These are phyloP conservation scores for Fagus crenata DNA, from an alignment of 306 rosid genomes.

Conservation along the genomic window DNA sequence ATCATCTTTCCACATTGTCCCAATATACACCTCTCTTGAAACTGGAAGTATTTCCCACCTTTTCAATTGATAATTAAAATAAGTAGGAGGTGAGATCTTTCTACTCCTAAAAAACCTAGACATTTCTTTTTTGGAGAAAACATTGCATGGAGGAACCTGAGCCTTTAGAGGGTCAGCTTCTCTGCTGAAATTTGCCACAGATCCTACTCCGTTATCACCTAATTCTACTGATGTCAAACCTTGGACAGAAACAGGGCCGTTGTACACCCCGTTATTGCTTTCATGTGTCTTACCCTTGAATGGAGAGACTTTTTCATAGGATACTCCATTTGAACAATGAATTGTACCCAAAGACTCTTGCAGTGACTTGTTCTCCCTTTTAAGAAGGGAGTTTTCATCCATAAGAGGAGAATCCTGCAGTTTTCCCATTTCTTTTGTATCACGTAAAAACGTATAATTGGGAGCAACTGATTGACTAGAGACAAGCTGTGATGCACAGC, in stretches of 20 bases:
- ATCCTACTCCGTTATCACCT: conserved; percentile 42
- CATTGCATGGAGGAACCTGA: conserved; percentile 76
- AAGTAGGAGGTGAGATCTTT: conserved; percentile 50
- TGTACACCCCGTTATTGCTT: conserved; percentile 35
- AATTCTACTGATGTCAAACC: conserved; percentile 39
- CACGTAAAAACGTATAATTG: conserved; percentile 28
- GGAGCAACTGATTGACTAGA: conserved; percentile 45
- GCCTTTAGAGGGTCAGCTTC: conserved; percentile 67
- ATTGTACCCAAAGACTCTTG: conserved; percentile 39
- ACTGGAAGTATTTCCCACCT: conserved; percentile 39
- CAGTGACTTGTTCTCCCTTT: conserved; percentile 38
- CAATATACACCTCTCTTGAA: conserved; percentile 38
- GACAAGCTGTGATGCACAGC: conserved; percentile 38
- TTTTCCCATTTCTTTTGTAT: conserved; percentile 41
- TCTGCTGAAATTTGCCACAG: conserved; percentile 33
- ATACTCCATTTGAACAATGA: conserved; percentile 37
- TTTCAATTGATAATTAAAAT: conserved; percentile 43
- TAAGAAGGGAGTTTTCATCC: conserved; percentile 33
- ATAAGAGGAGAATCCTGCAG: conserved; percentile 35
- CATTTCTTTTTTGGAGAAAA: conserved; percentile 76
- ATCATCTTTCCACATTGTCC: conserved; percentile 28
- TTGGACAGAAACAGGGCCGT: conserved; percentile 35
- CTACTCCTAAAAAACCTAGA: conserved; percentile 59
- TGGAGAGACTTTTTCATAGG: conserved; percentile 16
- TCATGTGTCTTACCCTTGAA: conserved; percentile 33